These are phyloP conservation scores for Colletotrichum tanaceti DNA, from an alignment of 2,329 filamentous ascomycete species.

Conservation along the genomic window DNA sequence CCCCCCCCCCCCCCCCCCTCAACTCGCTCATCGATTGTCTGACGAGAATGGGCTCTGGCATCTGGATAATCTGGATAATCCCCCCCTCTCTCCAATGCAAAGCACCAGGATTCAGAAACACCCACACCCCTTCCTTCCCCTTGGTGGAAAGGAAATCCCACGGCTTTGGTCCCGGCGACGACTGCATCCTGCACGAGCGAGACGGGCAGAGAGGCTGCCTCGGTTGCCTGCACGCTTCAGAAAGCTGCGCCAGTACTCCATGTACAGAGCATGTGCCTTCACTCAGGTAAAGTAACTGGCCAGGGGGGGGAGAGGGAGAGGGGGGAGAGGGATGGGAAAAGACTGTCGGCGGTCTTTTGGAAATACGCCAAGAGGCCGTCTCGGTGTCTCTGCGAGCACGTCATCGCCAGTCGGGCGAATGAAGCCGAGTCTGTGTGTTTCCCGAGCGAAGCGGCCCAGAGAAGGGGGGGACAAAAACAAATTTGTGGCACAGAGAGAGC, in stretches of 20 bases:
- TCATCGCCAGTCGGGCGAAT: conserved; percentile 25
- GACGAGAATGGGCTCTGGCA: not conserved
- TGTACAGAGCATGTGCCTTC: too few relatives aligned
- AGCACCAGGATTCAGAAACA: not conserved
- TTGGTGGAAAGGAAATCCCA: conserved; percentile 20
- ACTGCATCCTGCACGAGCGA: conserved; percentile 4
- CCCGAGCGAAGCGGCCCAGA: conserved; percentile 3
- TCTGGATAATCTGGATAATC: too few relatives aligned
- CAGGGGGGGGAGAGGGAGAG: too few relatives aligned
- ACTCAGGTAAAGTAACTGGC: too few relatives aligned
- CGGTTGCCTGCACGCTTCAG: conserved; percentile 1
- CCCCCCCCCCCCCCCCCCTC: too few relatives aligned
- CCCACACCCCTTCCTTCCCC: too few relatives aligned
- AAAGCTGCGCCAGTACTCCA: not conserved
- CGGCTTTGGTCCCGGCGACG: conserved; percentile 16
- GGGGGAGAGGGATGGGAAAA: not conserved
- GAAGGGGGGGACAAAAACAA: too few relatives aligned
- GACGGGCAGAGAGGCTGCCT: conserved; percentile 9
- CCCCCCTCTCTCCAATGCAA: not conserved
- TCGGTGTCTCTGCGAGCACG: conserved; percentile 20
- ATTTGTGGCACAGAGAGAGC: too few relatives aligned
- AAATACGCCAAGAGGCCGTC: conserved; percentile 25
- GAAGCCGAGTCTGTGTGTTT: not conserved
- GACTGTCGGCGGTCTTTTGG: not conserved
- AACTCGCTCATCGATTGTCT: not conserved